phyloP scores from a whole-genome alignment of 129 eudicot genomes.

The Helichrysum umbraculigerum region DNA sequence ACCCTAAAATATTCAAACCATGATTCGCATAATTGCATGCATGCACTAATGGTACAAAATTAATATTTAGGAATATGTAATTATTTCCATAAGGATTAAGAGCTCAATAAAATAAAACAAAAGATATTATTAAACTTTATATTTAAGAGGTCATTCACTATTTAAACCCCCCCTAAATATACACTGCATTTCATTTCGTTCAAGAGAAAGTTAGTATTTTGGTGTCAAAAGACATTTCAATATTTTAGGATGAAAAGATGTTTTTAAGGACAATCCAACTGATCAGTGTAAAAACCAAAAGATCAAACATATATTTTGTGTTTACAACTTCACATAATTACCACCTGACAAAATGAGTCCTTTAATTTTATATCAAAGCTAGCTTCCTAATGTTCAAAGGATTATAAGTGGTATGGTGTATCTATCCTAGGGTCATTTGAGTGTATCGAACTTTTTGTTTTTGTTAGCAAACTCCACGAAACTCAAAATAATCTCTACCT shows the following conservation, averaged over 20 bases:
- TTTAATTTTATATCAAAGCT: conserved; percentile 9
- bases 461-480: conserved; percentile 3
- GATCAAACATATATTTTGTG: neutral
- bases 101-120: neutral
- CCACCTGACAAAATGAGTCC: neutral
- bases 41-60: neutral
- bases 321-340: neutral
- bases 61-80: neutral
- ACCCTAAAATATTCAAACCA: neutral
- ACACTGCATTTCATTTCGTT: too few relatives aligned
- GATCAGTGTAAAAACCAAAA: conserved; percentile 7
- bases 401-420: conserved; percentile 2
- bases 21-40: neutral
- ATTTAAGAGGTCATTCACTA: too few relatives aligned
- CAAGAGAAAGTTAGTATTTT: too few relatives aligned
- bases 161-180: too few relatives aligned
- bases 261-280: neutral
- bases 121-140: too few relatives aligned
- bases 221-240: neutral
- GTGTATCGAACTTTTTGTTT: neutral
- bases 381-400: conserved; percentile 9
- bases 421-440: conserved; percentile 6
- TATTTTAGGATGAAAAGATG: neutral
- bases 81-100: neutral
- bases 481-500: neutral